phyloP scores from a whole-genome alignment of 2,329 filamentous ascomycete genomes.

The Colletotrichum karsti region DNA sequence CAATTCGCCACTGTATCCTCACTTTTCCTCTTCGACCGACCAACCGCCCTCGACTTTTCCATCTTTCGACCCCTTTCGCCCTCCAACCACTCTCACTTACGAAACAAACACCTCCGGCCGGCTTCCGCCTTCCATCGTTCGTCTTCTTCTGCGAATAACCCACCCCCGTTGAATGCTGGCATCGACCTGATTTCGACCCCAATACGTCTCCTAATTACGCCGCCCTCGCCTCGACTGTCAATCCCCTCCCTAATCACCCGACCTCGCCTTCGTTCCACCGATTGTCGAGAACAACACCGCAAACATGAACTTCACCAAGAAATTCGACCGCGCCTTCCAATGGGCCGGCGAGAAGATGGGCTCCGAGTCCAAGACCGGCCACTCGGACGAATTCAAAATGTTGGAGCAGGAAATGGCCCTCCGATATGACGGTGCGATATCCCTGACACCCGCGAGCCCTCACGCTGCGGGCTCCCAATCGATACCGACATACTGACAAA shows the following conservation, averaged over 20 bases:
- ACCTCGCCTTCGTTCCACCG: neutral
- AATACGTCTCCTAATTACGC: neutral
- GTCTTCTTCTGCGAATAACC: neutral
- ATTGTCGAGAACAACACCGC: neutral
- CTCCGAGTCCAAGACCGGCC: conserved; percentile 84
- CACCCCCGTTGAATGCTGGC: conserved; percentile 23
- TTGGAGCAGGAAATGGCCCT: conserved; percentile 91
- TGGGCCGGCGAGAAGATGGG: conserved; percentile 99
- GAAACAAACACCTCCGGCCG: neutral
- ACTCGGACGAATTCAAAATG: conserved; percentile 90
- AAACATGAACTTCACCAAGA: conserved; percentile 74
- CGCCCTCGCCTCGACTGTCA: neutral
- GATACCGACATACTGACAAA: conserved; percentile 10
- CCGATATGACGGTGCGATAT: conserved; percentile 81
- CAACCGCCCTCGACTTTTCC: neutral
- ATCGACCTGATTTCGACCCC: conserved; percentile 10
- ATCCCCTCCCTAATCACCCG: neutral
- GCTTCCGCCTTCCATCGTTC: neutral
- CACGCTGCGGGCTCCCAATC: neutral
- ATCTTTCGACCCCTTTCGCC: neutral
- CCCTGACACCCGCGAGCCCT: neutral
- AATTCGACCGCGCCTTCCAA: conserved; percentile 95
- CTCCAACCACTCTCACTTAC: conserved; percentile 7
- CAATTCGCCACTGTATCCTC: conserved; percentile 19
- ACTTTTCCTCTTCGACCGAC: neutral